Evolutionary conservation across 768 basidiomycete genomes (phyloP).

Genomic region (Amanita rubescens): DNA sequence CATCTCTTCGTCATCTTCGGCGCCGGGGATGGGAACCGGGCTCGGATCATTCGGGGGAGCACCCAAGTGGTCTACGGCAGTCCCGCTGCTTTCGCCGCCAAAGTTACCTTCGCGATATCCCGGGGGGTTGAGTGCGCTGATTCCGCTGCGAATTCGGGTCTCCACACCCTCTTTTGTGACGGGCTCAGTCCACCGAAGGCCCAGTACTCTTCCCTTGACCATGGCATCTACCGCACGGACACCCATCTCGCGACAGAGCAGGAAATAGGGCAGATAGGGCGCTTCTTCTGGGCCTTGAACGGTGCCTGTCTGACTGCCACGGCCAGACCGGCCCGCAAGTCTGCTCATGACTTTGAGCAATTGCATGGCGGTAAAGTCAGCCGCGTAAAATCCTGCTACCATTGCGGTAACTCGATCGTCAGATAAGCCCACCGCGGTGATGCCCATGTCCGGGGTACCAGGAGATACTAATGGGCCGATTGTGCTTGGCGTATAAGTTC

Average conservation of each 20-base stretch:
- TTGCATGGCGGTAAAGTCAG: conserved; percentile 74
- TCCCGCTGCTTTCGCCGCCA: conserved; percentile 12
- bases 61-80: conserved; percentile 12
- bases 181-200: conserved; percentile 70
- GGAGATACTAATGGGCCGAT: conserved; percentile 11
- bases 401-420: conserved; percentile 27
- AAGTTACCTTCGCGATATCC: conserved; percentile 9
- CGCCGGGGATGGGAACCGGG: conserved; percentile 13
- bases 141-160: conserved; percentile 19
- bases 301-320: conserved; percentile 33
- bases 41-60: conserved; percentile 12
- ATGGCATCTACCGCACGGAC: conserved; percentile 80
- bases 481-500: conserved; percentile 44
- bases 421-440: conserved; percentile 5
- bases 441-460: neutral
- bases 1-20: conserved; percentile 24
- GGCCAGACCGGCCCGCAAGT: conserved; percentile 31
- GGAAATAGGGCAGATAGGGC: conserved; percentile 68
- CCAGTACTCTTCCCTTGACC: conserved; percentile 70
- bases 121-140: conserved; percentile 9
- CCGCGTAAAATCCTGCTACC: conserved; percentile 40
- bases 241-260: conserved; percentile 77
- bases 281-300: conserved; percentile 19
- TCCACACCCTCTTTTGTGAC: conserved; percentile 48
- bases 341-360: conserved; percentile 78